Evolutionary conservation across 768 basidiomycete species (phyloP).

Genomic region (Coprinellus micaceus): DNA sequence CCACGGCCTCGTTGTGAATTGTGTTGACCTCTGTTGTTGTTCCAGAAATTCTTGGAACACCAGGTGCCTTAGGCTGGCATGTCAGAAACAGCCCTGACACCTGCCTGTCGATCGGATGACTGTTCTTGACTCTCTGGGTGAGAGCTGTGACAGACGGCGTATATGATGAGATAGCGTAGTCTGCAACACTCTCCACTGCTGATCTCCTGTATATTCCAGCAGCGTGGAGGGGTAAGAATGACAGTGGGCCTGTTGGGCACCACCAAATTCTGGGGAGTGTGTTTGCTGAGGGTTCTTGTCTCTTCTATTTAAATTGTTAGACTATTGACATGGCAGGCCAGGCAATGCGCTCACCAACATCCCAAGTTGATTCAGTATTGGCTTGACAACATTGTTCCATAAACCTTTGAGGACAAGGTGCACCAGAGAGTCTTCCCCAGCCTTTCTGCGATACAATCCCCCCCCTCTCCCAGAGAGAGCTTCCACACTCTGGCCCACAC

Average conservation of each 20-base stretch:
- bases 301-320: background rate
- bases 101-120: background rate
- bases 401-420: too few species aligned
- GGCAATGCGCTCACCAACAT: conserved; percentile 14
- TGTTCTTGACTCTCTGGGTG: background rate
- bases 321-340: background rate
- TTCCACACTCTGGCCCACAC: too few species aligned
- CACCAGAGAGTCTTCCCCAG: too few species aligned
- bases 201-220: conserved; percentile 22
- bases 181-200: background rate
- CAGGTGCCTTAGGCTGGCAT: conserved; percentile 11
- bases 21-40: conserved; percentile 9
- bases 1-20: background rate
- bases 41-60: conserved; percentile 7
- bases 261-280: conserved; percentile 21
- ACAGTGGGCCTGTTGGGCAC: conserved; percentile 28
- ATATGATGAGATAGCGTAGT: conserved; percentile 20
- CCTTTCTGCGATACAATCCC: too few species aligned
- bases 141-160: conserved; percentile 11
- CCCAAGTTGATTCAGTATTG: background rate
- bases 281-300: background rate
- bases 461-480: conserved; percentile 9
- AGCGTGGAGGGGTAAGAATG: conserved; percentile 31
- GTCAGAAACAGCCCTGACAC: conserved; percentile 8
- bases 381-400: background rate